Conservation (phyloP, 352 stramenopile species). For the Globisporangium parvum region DNA sequence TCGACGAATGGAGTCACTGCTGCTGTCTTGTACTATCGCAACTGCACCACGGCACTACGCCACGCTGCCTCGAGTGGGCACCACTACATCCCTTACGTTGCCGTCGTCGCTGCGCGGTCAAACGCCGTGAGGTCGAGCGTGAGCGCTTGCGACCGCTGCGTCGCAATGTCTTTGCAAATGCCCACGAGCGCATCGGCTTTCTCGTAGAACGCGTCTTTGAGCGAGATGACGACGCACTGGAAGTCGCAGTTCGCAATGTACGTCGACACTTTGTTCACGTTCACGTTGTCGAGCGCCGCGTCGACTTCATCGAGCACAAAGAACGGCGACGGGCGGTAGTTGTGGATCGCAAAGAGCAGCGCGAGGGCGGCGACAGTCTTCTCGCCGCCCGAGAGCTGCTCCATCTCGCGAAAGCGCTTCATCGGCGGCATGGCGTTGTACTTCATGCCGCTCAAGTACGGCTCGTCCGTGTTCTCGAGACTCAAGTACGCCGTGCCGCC, state of each 20-base stretch:
- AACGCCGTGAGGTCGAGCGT: constrained; percentile 81
- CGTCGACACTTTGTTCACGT: constrained; percentile 98
- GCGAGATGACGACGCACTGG: constrained; percentile 97
- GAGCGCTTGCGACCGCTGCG: constrained; percentile 67
- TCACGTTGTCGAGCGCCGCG: constrained; percentile 98
- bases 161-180: constrained; percentile 81
- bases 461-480: constrained; percentile 90
- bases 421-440: constrained; percentile 99
- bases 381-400: constrained; percentile 98
- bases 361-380: constrained; percentile 99
- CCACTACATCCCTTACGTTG: no score
- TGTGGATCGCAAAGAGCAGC: constrained; percentile 99
- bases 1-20: no score
- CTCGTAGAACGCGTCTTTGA: constrained; percentile 98
- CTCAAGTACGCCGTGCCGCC: constrained; percentile 80
- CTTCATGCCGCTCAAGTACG: constrained; percentile 98
- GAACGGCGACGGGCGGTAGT: constrained; percentile 94
- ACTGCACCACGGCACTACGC: no score
- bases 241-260: constrained; percentile 96
- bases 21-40: no score
- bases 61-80: no score
- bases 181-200: constrained; percentile 92
- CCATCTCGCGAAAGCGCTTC: constrained; percentile 98
- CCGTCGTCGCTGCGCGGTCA: constrained; percentile 13
- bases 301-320: constrained; percentile 99